phyloP scores from a whole-genome alignment of 441 rosid genomes.

The Melastoma candidum region DNA sequence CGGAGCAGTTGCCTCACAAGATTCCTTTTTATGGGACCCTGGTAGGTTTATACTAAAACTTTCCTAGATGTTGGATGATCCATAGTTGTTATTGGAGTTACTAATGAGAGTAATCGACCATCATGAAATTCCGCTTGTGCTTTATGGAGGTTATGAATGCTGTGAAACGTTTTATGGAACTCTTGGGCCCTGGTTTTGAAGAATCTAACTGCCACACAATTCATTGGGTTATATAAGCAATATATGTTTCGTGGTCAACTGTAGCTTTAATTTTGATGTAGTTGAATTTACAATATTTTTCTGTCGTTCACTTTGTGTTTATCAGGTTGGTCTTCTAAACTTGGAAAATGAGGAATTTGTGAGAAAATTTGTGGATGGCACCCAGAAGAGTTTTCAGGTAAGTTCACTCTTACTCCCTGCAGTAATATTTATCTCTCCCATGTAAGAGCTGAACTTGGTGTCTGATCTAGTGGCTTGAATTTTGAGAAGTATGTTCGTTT shows the following conservation, averaged over 20 bases:
- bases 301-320: conserved; percentile 17
- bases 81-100: no score
- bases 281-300: background rate
- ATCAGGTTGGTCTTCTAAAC: conserved; percentile 78
- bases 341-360: conserved; percentile 92
- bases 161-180: no score
- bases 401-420: conserved; percentile 8
- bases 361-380: conserved; percentile 41
- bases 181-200: no score
- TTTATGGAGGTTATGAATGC: no score
- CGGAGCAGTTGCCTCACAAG: conserved; percentile 93
- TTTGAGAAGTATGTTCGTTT: no score
- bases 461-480: background rate
- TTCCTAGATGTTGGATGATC: background rate
- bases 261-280: no score
- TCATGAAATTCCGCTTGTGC: no score
- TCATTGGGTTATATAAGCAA: no score
- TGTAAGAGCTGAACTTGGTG: background rate
- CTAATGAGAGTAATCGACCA: background rate
- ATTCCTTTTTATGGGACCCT: conserved; percentile 78
- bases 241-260: no score
- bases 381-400: conserved; percentile 72
- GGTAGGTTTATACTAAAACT: conserved; percentile 38
- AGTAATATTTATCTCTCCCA: background rate
- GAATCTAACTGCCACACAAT: no score